Conservation (phyloP, 2,329 filamentous ascomycete genomes). For the Aspergillus ibericus region DNA sequence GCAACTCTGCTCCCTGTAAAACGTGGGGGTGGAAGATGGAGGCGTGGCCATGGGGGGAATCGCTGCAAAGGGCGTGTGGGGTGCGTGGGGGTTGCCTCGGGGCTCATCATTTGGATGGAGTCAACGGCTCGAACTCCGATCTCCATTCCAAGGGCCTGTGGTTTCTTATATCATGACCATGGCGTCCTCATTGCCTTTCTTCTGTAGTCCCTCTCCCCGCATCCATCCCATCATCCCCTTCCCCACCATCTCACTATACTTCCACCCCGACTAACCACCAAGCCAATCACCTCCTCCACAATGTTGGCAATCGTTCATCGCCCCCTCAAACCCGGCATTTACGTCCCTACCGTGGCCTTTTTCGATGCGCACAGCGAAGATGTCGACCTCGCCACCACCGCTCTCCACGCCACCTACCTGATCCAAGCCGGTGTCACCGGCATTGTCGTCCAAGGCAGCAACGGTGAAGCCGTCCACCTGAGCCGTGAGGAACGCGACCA, state of each 20-base stretch:
- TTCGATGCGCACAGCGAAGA: constrained; percentile 66
- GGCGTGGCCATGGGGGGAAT: background rate
- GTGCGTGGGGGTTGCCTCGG: background rate
- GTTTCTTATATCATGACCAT: background rate
- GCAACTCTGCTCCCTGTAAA: background rate
- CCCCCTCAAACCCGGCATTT: constrained; percentile 55
- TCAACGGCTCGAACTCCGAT: background rate
- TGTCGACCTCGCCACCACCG: constrained; percentile 63
- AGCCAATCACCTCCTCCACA: background rate
- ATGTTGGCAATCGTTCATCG: constrained; percentile 26
- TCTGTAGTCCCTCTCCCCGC: background rate
- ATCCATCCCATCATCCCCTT: constrained; percentile 1
- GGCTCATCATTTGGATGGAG: background rate
- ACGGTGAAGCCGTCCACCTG: constrained; percentile 79
- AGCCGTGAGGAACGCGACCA: constrained; percentile 67
- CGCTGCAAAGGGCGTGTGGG: background rate
- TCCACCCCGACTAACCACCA: background rate
- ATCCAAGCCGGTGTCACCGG: constrained; percentile 70
- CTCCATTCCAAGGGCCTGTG: background rate
- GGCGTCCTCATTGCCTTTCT: background rate
- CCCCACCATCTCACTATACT: background rate
- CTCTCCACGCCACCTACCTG: constrained; percentile 64
- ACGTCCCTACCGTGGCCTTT: constrained; percentile 74
- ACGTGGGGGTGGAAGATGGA: background rate
- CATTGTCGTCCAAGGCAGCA: constrained; percentile 75